Percentiles rank a stretch among this genome's conserved stretches.
phyloP scores from a whole-genome alignment of 179 eudicot genomes.

The Beta lomatogona region DNA sequence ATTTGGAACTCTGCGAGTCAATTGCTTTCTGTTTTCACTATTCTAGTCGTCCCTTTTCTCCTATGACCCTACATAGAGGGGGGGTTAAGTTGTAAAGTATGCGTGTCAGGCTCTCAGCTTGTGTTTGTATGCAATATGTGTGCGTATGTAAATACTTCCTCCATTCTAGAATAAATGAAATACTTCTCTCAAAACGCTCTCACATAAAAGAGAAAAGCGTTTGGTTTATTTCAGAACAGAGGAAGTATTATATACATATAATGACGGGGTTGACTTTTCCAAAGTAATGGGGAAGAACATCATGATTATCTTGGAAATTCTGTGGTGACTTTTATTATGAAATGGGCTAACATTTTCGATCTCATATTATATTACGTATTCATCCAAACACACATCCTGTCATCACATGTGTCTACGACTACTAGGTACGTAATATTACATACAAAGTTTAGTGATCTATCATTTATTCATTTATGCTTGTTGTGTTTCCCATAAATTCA shows the following conservation, averaged over 20 bases:
- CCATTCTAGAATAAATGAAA: no score
- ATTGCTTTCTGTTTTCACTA: slow-evolving; percentile 3
- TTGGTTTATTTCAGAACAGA: no score
- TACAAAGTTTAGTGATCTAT: background rate
- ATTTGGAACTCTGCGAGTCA: slow-evolving; percentile 19
- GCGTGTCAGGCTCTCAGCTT: no score
- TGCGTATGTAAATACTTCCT: background rate
- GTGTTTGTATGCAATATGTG: background rate
- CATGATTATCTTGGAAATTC: no score
- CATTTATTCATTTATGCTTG: background rate
- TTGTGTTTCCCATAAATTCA: background rate
- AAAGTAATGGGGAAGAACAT: no score
- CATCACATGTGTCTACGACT: background rate
- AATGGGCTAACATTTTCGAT: background rate
- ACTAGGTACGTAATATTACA: background rate
- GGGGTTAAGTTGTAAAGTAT: no score
- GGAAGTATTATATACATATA: background rate
- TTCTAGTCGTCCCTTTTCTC: background rate
- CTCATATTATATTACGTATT: background rate
- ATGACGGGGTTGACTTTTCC: no score
- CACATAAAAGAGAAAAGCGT: no score
- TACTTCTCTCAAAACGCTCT: no score
- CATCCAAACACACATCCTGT: background rate
- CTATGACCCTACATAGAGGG: background rate
- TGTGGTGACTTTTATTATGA: background rate